Evolutionary conservation across 352 stramenopile species (phyloP).

Genomic region (Globisporangium megalacanthum): DNA sequence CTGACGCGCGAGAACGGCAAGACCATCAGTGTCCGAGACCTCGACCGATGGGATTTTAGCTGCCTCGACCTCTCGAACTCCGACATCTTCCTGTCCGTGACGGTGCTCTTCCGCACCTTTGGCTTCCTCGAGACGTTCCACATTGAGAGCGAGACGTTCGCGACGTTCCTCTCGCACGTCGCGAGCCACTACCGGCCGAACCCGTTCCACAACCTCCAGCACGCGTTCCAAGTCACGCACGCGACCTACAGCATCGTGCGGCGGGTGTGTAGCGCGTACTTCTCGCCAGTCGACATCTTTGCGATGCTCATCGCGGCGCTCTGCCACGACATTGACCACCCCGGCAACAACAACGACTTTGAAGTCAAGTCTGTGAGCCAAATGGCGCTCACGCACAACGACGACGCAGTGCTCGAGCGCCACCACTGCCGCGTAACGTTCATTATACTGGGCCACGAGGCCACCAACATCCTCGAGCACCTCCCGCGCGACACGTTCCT

Average conservation of each 20-base stretch:
- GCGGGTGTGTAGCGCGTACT: conserved; percentile 49
- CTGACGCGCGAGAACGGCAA: conserved; percentile 18
- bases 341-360: conserved; percentile 82
- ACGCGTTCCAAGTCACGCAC: conserved; percentile 66
- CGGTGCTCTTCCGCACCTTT: conserved; percentile 42
- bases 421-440: conserved; percentile 75
- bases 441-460: conserved; percentile 70
- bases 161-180: conserved; percentile 43
- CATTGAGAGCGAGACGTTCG: conserved; percentile 50
- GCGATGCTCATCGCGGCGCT: conserved; percentile 66
- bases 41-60: conserved; percentile 55
- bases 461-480: conserved; percentile 66
- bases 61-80: conserved; percentile 27
- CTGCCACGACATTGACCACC: conserved; percentile 82
- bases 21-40: conserved; percentile 38
- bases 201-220: conserved; percentile 79
- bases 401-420: conserved; percentile 78
- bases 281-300: conserved; percentile 64
- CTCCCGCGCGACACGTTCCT: conserved; percentile 42
- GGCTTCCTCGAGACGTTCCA: conserved; percentile 52
- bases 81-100: conserved; percentile 36
- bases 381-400: conserved; percentile 81
- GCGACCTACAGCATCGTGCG: conserved; percentile 51
- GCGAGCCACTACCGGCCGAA: conserved; percentile 70
- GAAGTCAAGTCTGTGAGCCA: conserved; percentile 67